Evolutionary conservation across 2,329 filamentous ascomycete species (phyloP), one percentile per base, ranked within the genome.

Genomic region (Fusarium austroafricanum): DNA sequence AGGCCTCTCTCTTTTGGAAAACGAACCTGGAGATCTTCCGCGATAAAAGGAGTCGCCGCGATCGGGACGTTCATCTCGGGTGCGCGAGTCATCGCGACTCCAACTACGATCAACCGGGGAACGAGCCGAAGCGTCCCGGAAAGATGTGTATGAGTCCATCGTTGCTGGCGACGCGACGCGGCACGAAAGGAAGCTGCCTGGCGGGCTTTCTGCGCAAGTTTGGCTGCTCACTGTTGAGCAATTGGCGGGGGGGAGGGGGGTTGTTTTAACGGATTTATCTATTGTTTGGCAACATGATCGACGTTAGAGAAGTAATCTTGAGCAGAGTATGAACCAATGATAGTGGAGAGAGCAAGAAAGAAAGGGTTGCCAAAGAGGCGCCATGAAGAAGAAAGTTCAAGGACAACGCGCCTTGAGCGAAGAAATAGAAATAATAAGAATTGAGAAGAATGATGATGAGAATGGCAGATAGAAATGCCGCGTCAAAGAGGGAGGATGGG

Each of bases 21-120:
- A 86, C 89, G 76, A 84, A 92, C 90, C 89, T 78, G 90, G 90
- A 71, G 90, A 92, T 76, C 90, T 86, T 63, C 86, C 86, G 61
- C 90, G 86, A 71, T 90, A 89, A 67, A 89, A 90, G 40, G 81
- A 84, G 73, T 91, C 88, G 47, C 82, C 81, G 62, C 85, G 81
- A 18, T 73, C 71, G 12, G 59, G 39, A n/a, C 65, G 65, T 29
- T 87, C 85, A 9, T 86, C 83, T 71, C 86, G 84, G 33, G 69
- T 74, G 67, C 85, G 80, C 23, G 78, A 78, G 20, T 88, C 87
- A 53, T 88, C 86, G 49, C 86, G 84, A 40, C 74, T 79, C 84
- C 86, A 87, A 40, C 77, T 80, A 57, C 86, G 84, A 53, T 87
- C 84, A 45, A 75, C 78, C 4, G 87, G 86, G 28, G 86, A 88